These are phyloP conservation scores for Vigna mungo DNA, from an alignment of 306 rosid genomes.

Conservation along the genomic window DNA sequence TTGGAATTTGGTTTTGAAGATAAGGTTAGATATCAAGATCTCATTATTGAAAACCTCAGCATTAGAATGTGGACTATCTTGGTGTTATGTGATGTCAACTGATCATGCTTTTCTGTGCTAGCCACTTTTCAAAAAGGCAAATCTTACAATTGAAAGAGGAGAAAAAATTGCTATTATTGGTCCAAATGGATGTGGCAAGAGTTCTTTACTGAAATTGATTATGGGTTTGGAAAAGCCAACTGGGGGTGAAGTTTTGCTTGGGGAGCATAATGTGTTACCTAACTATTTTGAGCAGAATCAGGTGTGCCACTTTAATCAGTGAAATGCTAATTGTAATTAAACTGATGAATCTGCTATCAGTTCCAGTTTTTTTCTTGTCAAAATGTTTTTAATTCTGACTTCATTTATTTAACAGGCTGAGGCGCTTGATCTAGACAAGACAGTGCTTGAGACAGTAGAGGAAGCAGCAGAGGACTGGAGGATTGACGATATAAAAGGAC, in stretches of 20 bases:
- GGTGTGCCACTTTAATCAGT: constrained; percentile 54
- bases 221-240: constrained; percentile 87
- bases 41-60: constrained; percentile 21
- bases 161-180: constrained; percentile 96
- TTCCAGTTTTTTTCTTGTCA: constrained; percentile 30
- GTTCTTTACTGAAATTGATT: constrained; percentile 89
- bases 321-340: constrained; percentile 30
- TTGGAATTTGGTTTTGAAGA: constrained; percentile 86
- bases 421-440: constrained; percentile 92
- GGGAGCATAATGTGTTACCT: constrained; percentile 93
- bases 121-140: constrained; percentile 84
- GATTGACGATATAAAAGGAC: constrained; percentile 93
- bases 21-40: constrained; percentile 59
- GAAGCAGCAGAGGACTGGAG: constrained; percentile 98
- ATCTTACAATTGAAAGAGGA: constrained; percentile 88
- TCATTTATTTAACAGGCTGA: constrained; percentile 74
- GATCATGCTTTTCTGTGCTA: constrained; percentile 53
- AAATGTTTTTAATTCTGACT: constrained; percentile 43
- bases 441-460: constrained; percentile 91
- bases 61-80: constrained; percentile 17
- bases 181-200: constrained; percentile 99
- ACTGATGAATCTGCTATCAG: constrained; percentile 10
- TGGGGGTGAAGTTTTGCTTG: constrained; percentile 83
- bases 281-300: constrained; percentile 99
- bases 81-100: constrained; percentile 33